Evolutionary conservation across 2,329 filamentous ascomycete species (phyloP), one percentile per base, ranked within the genome.

Genomic region (Septoria petroselini): DNA sequence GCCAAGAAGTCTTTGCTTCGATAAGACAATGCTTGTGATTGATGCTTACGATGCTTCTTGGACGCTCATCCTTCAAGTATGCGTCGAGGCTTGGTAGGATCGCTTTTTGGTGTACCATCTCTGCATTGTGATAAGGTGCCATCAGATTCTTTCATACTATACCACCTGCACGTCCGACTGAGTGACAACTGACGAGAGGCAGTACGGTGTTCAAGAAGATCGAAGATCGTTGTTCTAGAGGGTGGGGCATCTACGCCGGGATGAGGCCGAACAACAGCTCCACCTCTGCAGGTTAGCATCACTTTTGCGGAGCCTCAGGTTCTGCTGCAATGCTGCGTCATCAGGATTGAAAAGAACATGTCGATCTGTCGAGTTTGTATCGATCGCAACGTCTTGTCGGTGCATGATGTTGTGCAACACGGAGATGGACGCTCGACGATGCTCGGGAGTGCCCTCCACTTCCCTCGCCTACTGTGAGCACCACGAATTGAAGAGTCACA

Each of bases 1-100:
- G 43, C 34, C 43, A 46, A 39, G 43, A 25, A 15, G 11, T 14
- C 25, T 33, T 38, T 47, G 34, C 34, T 23, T n/a, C 15, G 15
- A 39, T 34, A 47, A 47, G 43, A 39, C 17, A 25, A 39, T 39
- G 43, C 34, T 47, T 38, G 35, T 47, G 17, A 17, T 30, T 21
- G 12, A 38, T 29, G 42, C 42, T 42, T 42, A 25, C 18, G 11
- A n/a, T 42, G n/a, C n/a, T 45, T 45, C 30, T 14, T 33, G 30
- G 30, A 5, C n/a, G 30, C n/a, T 33, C 6, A 33, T 5, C 6
- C 6, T 33, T 12, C 14, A 33, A 15, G n/a, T n/a, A n/a, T n/a
- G n/a, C n/a, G n/a, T n/a, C n/a, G n/a, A n/a, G n/a, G n/a, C n/a
- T n/a, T n/a, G n/a, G n/a, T n/a, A n/a, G n/a, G n/a, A n/a, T n/a